A percentile compares a stretch with the other conserved stretches of the same genome.
Conservation (phyloP, 345 rosid genomes). For the Citropsis articulata region DNA sequence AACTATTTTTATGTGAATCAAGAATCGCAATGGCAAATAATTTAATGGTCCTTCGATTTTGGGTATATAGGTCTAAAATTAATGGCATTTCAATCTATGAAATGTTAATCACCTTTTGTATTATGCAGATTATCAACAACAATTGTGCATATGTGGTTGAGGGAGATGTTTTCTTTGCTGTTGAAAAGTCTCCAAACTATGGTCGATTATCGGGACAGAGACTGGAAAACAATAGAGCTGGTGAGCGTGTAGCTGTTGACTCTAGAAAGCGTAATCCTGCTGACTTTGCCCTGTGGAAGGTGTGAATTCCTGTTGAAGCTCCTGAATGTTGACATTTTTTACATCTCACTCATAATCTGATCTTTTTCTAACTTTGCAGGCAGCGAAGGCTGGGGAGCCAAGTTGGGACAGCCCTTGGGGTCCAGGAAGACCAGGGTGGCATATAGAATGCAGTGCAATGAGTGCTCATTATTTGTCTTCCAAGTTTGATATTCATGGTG, state of each 20-base stretch:
- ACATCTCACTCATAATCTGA: background rate
- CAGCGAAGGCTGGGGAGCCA: constrained; percentile 86
- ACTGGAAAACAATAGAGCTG: constrained; percentile 73
- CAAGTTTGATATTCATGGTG: constrained; percentile 83
- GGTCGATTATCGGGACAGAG: constrained; percentile 73
- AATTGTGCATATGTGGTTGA: constrained; percentile 67
- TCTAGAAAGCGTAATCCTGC: constrained; percentile 79
- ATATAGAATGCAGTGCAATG: constrained; percentile 99
- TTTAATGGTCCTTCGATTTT: background rate
- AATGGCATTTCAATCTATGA: background rate
- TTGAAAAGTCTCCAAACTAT: constrained; percentile 70
- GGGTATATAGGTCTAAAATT: background rate
- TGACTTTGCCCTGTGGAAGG: constrained; percentile 97
- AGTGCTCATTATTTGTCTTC: constrained; percentile 66
- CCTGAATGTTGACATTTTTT: background rate
- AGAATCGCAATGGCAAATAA: background rate
- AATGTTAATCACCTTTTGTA: background rate
- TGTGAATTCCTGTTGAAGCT: constrained; percentile 15
- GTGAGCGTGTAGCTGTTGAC: constrained; percentile 85
- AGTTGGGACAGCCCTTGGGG: constrained; percentile 96
- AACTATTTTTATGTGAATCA: background rate
- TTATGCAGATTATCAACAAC: constrained; percentile 72
- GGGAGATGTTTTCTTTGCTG: constrained; percentile 81
- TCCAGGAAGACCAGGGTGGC: constrained; percentile 96
- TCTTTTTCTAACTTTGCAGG: constrained; percentile 41